Percentiles rank a stretch among this genome's conserved stretches.
phyloP scores from a whole-genome alignment of 495 filamentous ascomycete genomes.

The Amniculicola lignicola region DNA sequence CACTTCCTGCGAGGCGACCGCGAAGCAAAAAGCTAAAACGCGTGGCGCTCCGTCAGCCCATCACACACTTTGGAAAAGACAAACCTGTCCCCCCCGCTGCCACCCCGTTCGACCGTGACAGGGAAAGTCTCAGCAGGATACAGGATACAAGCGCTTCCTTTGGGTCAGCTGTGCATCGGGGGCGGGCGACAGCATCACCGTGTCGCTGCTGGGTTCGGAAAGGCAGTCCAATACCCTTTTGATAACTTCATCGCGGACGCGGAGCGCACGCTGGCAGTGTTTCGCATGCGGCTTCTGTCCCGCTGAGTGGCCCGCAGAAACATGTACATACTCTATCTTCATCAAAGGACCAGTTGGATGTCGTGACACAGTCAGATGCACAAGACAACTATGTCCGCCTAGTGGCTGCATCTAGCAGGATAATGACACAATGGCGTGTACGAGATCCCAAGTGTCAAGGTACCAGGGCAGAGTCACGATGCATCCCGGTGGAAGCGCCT shows the following conservation, averaged over 20 bases:
- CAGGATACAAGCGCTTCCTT: conserved; percentile 22
- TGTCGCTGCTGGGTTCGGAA: conserved; percentile 9
- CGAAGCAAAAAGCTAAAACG: conserved; percentile 5
- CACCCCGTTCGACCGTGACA: conserved; percentile 22
- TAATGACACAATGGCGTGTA: conserved; percentile 28
- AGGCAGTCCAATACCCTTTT: conserved; percentile 6
- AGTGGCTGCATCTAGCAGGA: conserved; percentile 25
- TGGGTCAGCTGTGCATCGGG: conserved; percentile 29
- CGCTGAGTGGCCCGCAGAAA: not conserved
- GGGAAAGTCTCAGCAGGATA: conserved; percentile 10
- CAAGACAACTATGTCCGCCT: not conserved
- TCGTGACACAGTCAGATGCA: conserved; percentile 25
- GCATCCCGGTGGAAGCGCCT: conserved; percentile 28
- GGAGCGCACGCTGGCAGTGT: conserved; percentile 24
- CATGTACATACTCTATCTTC: not conserved
- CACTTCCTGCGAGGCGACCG: not conserved
- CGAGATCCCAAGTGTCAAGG: conserved; percentile 12
- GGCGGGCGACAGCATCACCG: conserved; percentile 8
- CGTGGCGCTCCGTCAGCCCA: conserved; percentile 11
- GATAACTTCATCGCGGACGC: conserved; percentile 2
- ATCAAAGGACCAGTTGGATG: not conserved
- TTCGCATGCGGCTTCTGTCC: conserved; percentile 25
- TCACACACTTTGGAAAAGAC: too few species aligned
- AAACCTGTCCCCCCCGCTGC: not conserved
- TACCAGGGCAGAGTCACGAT: conserved; percentile 15